These are phyloP conservation scores for Peronospora tabacina DNA, from an alignment of 352 stramenopile genomes.

Conservation along the genomic window DNA sequence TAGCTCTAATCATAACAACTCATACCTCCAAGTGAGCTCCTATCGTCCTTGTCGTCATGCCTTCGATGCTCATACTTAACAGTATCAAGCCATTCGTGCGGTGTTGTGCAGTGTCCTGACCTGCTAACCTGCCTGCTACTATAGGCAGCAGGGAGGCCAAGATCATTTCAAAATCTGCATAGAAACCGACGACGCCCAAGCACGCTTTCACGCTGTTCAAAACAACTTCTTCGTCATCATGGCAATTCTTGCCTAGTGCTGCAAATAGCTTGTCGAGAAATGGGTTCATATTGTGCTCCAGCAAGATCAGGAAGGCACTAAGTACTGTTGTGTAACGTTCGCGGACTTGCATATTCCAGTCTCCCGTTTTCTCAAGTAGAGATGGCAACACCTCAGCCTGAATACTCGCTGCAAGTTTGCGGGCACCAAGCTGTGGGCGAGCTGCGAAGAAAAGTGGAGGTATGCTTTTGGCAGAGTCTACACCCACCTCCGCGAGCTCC, in stretches of 20 bases:
- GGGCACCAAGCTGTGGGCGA: constrained; percentile 39
- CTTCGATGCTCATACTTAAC: constrained; percentile 72
- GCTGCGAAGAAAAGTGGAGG: constrained; percentile 45
- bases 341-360: constrained; percentile 77
- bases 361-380: constrained; percentile 60
- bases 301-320: constrained; percentile 55
- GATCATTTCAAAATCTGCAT: constrained; percentile 66
- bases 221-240: constrained; percentile 61
- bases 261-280: constrained; percentile 69
- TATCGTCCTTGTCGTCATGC: constrained; percentile 60
- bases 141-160: constrained; percentile 67
- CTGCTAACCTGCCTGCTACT: constrained; percentile 51
- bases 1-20: not conserved
- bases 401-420: constrained; percentile 43
- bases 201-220: constrained; percentile 56
- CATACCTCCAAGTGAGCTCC: constrained; percentile 48
- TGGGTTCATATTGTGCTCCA: constrained; percentile 59
- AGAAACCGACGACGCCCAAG: constrained; percentile 54
- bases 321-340: constrained; percentile 68
- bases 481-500: constrained; percentile 37
- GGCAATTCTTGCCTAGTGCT: constrained; percentile 63
- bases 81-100: constrained; percentile 73
- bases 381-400: constrained; percentile 39
- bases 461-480: constrained; percentile 7
- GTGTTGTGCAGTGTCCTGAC: constrained; percentile 71